A percentile compares a stretch with the other conserved stretches of the same genome.
phyloP scores from a whole-genome alignment of 2,329 filamentous ascomycete species.

The Paraphoma sp. region DNA sequence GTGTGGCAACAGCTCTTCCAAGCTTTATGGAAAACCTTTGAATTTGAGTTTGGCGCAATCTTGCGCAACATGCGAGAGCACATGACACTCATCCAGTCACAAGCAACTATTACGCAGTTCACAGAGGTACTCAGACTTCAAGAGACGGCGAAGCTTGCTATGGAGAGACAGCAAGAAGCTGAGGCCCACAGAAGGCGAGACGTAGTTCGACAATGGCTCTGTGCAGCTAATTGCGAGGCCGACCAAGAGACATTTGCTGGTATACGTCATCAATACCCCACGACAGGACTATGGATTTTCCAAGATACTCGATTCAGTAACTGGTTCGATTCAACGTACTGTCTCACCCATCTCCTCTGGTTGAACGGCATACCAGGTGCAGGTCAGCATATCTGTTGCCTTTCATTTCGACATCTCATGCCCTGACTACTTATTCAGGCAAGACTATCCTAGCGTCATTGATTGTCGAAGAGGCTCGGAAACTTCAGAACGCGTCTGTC shows the following conservation, averaged over 20 bases:
- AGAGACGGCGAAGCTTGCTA: not conserved
- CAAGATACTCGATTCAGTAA: constrained; percentile 19
- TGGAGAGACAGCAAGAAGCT: not conserved
- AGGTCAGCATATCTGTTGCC: constrained; percentile 25
- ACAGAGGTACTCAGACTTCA: not conserved
- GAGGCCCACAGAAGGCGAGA: not conserved
- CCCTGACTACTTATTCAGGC: constrained; percentile 28
- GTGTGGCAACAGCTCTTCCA: not conserved
- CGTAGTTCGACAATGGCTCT: not conserved
- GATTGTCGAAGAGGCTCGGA: not conserved
- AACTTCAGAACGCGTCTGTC: constrained; percentile 12
- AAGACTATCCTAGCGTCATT: constrained; percentile 45
- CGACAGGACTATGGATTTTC: constrained; percentile 42
- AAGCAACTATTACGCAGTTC: not conserved
- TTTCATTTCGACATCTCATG: no score
- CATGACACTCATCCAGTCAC: not conserved
- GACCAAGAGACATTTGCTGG: constrained; percentile 28
- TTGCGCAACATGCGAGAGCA: not conserved
- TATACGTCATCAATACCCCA: constrained; percentile 15
- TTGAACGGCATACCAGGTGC: constrained; percentile 49
- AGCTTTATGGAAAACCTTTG: not conserved
- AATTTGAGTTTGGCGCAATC: not conserved
- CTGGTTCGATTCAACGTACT: constrained; percentile 11
- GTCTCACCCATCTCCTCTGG: constrained; percentile 39
- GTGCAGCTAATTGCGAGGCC: constrained; percentile 8